Evolutionary conservation across 1,284 basidiomycete species (phyloP).

Genomic region (Grifola frondosa): DNA sequence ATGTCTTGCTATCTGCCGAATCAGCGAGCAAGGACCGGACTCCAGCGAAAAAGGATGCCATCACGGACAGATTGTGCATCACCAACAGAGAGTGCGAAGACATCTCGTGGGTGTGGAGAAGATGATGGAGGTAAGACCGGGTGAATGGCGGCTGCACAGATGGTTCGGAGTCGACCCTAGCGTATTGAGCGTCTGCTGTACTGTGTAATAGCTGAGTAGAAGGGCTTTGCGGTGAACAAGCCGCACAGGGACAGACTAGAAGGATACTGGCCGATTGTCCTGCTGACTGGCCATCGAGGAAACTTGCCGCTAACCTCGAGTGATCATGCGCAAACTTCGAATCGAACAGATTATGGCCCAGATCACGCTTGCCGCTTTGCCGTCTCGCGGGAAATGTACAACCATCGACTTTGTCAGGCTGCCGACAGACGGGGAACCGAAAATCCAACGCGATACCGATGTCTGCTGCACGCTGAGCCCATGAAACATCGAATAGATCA

Average conservation of each 20-base stretch:
- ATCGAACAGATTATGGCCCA: slow-evolving; percentile 76
- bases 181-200: slow-evolving; percentile 35
- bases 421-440: slow-evolving; percentile 54
- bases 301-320: slow-evolving; percentile 43
- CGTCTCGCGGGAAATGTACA: slow-evolving; percentile 11
- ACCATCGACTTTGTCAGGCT: too few species aligned
- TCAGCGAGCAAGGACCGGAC: slow-evolving; percentile 45
- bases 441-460: slow-evolving; percentile 77
- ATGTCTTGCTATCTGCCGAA: slow-evolving; percentile 24
- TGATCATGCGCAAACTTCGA: slow-evolving; percentile 60
- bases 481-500: slow-evolving; percentile 73
- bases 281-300: slow-evolving; percentile 31
- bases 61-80: slow-evolving; percentile 70
- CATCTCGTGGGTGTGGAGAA: slow-evolving; percentile 86
- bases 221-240: slow-evolving; percentile 57
- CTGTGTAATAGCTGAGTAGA: slow-evolving; percentile 49
- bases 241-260: slow-evolving; percentile 53
- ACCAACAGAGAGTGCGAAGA: slow-evolving; percentile 70
- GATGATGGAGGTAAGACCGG: slow-evolving; percentile 79
- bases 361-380: slow-evolving; percentile 34
- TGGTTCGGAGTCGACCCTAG: slow-evolving; percentile 14
- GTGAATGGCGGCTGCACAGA: slow-evolving; percentile 43
- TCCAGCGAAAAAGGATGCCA: slow-evolving; percentile 62
- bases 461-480: slow-evolving; percentile 65
- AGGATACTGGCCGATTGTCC: not conserved